Base-by-base conservation (phyloP, 148 eudicot species). In the Nepenthes gracilis region DNA sequence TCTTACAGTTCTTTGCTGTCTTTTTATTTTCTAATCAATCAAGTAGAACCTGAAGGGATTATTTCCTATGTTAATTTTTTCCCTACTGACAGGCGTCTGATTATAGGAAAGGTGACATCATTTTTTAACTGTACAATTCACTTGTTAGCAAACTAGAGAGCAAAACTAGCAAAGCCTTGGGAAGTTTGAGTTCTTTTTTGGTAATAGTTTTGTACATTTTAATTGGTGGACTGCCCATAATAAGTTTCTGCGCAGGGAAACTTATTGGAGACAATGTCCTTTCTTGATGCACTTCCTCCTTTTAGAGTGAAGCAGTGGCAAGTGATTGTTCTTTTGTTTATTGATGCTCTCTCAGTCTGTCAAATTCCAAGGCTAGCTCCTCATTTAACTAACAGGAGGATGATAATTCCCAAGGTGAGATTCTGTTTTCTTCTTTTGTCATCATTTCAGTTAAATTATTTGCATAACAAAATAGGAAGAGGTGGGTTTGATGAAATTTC, bases 301-400 rank as follows among this genome's bases (percentile, higher is more conserved):
- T 81, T 93, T 62, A 82, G 85, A 65, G 69, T 75, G 72, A 86
- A 81, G 74, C 96, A 88, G 70, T 93, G 99, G 99, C 91, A 93
- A 69, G 82, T 88, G 50, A 74, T 88, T 59, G 78, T 73, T 65
- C 89, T 88, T 64, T 69, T 88, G 74, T 86, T 86, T 66, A 63
- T 93, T 57, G 96, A 93, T 69, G 95, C 99, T 67, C 89, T 93
- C 47, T 84, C 99, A 36, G 86, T 88, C 57, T 76, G 80, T 51
- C 83, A 84, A 70, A 79, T 93, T 67, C 95, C 96, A 66, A 82
- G 87, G 60, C 70, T 93, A 50, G 72, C 84, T 64, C 75, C 83
- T 48, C 71, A 82, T 59, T 62, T 88, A 77, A 79, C 79, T 54
- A 81, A 73, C 69, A 82, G 77, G 66, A 82, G 89, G 64, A 51